phyloP scores from a whole-genome alignment of 495 filamentous ascomycete species.

The Terfezia boudieri region DNA sequence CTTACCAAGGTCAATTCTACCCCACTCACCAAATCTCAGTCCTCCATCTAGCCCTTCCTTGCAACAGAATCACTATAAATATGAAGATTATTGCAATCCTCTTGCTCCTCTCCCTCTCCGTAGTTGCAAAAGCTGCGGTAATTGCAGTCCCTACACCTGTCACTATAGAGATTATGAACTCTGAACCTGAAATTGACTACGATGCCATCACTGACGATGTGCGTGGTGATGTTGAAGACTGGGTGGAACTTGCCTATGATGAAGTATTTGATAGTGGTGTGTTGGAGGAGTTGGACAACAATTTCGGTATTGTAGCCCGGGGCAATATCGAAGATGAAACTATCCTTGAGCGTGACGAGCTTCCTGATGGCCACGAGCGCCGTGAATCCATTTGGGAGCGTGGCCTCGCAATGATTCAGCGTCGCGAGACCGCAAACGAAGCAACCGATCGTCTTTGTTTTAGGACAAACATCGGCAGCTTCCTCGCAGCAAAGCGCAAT shows the following conservation, averaged over 20 bases:
- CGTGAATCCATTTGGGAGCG: not conserved
- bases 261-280: not conserved
- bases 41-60: too few relatives aligned
- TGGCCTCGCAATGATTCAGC: not conserved
- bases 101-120: not conserved
- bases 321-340: constrained; percentile 2
- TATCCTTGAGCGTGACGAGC: constrained; percentile 4
- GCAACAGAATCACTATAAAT: too few relatives aligned
- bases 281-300: not conserved
- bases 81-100: not conserved
- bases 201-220: not conserved
- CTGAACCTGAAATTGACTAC: not conserved
- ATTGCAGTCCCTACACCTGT: not conserved
- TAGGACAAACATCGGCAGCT: not conserved
- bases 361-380: not conserved
- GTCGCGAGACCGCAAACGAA: not conserved
- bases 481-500: constrained; percentile 5
- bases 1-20: too few relatives aligned
- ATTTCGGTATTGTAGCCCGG: not conserved
- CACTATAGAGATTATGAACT: not conserved
- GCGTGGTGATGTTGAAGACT: not conserved
- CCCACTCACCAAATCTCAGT: too few relatives aligned
- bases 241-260: constrained; percentile 1
- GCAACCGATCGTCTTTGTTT: constrained; percentile 6
- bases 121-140: not conserved